Percentiles rank a stretch among this genome's conserved stretches.
Evolutionary conservation across 495 filamentous ascomycete species (phyloP).

Genomic region (Thozetella sp.): DNA sequence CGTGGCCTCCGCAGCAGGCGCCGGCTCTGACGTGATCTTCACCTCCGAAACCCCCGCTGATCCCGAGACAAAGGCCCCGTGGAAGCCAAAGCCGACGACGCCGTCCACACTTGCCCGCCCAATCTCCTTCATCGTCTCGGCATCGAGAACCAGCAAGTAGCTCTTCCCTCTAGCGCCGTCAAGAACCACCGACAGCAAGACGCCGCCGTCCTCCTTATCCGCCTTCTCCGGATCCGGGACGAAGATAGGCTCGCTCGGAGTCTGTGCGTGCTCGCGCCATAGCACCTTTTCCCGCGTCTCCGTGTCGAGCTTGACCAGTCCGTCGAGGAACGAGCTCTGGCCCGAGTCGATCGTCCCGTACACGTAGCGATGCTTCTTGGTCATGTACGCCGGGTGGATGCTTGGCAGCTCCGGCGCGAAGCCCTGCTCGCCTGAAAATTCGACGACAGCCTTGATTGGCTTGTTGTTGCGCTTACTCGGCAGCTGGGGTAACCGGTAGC

Average conservation of each 20-base stretch:
- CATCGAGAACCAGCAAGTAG: neutral
- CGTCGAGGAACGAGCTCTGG: neutral
- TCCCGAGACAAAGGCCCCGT: too few relatives aligned
- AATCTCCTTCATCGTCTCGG: neutral
- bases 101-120: neutral
- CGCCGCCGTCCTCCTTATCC: neutral
- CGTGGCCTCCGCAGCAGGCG: too few relatives aligned
- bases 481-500: neutral
- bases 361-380: conserved; percentile 2
- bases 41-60: too few relatives aligned
- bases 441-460: neutral
- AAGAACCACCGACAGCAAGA: neutral
- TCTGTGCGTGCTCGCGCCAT: neutral
- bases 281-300: neutral
- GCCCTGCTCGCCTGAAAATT: neutral
- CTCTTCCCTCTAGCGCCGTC: neutral
- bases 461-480: neutral
- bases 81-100: neutral
- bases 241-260: neutral
- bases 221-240: neutral
- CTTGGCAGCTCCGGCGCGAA: neutral
- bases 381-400: neutral
- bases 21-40: too few relatives aligned
- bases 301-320: neutral
- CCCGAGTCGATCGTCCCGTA: neutral